phyloP scores from a whole-genome alignment of 306 rosid genomes.

The Nissolia schottii region DNA sequence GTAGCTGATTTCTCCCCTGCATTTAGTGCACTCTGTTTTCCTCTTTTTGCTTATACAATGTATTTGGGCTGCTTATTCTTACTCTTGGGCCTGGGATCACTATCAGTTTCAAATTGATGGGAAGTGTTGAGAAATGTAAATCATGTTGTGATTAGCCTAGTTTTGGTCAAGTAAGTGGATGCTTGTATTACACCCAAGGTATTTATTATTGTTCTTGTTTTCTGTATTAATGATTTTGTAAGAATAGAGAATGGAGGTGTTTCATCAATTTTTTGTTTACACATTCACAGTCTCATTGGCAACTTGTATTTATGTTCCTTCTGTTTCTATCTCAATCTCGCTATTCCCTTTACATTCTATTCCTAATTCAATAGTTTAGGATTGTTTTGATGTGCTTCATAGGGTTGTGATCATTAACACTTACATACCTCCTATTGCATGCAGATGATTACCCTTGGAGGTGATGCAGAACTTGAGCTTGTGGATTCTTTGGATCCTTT shows the following conservation, averaged over 20 bases:
- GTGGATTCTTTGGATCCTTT: conserved; percentile 98
- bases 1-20: too few relatives aligned
- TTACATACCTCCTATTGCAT: neutral
- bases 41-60: too few relatives aligned
- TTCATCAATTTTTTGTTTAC: neutral
- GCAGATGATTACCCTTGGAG: conserved; percentile 98
- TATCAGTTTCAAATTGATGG: neutral
- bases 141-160: neutral
- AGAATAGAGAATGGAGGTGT: neutral
- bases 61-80: too few relatives aligned
- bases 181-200: neutral
- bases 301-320: neutral
- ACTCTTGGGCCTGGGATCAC: too few relatives aligned
- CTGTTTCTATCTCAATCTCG: neutral
- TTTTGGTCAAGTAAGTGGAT: neutral
- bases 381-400: neutral
- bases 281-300: neutral
- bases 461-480: conserved; percentile 96
- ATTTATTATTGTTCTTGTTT: too few relatives aligned
- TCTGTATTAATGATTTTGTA: too few relatives aligned
- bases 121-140: neutral
- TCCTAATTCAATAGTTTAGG: neutral
- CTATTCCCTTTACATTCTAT: neutral
- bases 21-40: too few relatives aligned
- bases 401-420: neutral